Conservation (phyloP, 805 yeast species). For the Maudiozyma turicensis region DNA sequence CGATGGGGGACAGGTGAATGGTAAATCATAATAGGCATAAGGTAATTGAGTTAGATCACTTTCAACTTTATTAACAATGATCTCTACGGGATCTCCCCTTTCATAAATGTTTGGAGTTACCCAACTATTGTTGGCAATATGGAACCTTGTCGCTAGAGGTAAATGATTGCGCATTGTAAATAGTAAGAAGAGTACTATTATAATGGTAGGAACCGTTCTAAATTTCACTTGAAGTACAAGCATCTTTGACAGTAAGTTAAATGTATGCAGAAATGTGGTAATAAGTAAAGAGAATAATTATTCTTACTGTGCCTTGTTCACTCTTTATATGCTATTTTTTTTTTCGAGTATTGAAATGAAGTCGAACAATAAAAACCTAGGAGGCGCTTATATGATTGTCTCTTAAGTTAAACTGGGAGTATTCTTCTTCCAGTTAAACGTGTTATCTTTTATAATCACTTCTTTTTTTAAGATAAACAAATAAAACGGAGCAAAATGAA, state of each 20-base stretch:
- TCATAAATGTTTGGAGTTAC: slow-evolving; percentile 29
- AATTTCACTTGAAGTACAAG: background rate
- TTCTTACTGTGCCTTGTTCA: too few relatives aligned
- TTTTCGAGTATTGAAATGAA: too few relatives aligned
- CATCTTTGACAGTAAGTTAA: background rate
- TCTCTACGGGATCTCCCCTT: slow-evolving; percentile 53
- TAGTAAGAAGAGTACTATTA: background rate
- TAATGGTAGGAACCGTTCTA: background rate
- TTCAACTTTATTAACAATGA: slow-evolving; percentile 68
- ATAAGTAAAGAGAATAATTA: too few relatives aligned
- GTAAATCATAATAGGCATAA: slow-evolving; percentile 64
- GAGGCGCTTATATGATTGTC: too few relatives aligned
- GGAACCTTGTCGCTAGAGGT: background rate
- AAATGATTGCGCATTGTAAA: background rate
- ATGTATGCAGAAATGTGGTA: background rate
- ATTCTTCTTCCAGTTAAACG: too few relatives aligned
- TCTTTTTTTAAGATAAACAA: too few relatives aligned
- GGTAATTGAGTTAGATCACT: slow-evolving; percentile 67
- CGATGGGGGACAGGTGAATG: slow-evolving; percentile 69
- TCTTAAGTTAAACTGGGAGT: too few relatives aligned
- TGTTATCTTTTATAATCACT: too few relatives aligned
- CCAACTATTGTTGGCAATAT: slow-evolving; percentile 12
- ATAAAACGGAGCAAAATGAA: too few relatives aligned
- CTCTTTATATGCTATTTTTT: too few relatives aligned
- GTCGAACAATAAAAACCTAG: too few relatives aligned